A percentile compares a stretch with the other conserved stretches of the same genome.
These are phyloP conservation scores for Microstegium vimineum DNA, from an alignment of 176 grass and related monocot species.

Conservation along the genomic window DNA sequence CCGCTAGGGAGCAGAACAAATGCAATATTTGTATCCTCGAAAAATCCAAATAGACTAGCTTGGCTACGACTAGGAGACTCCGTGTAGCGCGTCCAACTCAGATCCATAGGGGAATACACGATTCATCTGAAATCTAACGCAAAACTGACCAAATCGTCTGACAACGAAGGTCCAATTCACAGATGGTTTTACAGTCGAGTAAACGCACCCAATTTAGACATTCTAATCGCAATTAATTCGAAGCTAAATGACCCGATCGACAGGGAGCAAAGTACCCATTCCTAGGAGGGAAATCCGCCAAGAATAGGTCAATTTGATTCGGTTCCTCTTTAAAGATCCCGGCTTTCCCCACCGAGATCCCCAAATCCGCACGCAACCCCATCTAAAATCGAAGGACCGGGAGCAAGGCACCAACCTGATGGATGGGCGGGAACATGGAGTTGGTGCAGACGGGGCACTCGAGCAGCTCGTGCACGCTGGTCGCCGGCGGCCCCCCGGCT, in stretches of 20 bases:
- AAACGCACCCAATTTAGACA: neutral
- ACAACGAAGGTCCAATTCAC: neutral
- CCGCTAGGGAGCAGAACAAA: slow-evolving; percentile 4
- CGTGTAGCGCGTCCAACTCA: neutral
- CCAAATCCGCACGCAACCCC: slow-evolving; percentile 23
- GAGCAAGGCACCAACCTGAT: slow-evolving; percentile 34
- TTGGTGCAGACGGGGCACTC: slow-evolving; percentile 65
- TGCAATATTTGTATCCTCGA: neutral
- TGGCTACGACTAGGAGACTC: neutral
- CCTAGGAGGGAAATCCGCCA: neutral
- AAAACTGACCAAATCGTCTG: neutral
- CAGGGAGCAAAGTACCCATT: neutral
- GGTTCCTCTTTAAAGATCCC: neutral
- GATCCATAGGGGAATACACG: neutral
- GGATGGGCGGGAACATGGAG: slow-evolving; percentile 62
- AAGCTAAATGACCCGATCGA: neutral
- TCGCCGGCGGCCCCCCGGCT: slow-evolving; percentile 34
- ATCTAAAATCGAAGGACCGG: slow-evolving; percentile 4
- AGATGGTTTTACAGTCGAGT: neutral
- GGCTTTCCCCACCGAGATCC: neutral
- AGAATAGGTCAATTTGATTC: neutral
- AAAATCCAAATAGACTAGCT: neutral
- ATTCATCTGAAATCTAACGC: neutral
- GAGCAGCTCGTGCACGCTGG: slow-evolving; percentile 59
- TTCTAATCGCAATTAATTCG: neutral